Base-by-base conservation (phyloP, 805 yeast genomes). In the Metschnikowia borealis region DNA sequence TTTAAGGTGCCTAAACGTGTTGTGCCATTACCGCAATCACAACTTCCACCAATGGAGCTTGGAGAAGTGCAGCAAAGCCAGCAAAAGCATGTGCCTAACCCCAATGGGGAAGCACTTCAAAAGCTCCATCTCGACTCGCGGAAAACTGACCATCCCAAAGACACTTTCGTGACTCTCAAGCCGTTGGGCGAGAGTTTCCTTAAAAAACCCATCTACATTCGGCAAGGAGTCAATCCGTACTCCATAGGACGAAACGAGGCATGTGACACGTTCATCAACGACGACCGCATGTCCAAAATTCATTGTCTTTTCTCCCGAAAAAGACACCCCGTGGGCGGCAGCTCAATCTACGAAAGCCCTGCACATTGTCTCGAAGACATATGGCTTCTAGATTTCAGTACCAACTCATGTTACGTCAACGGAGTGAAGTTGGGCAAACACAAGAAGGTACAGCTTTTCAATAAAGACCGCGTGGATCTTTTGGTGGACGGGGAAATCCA, bases 381-480 rank as follows among this genome's bases (percentile, higher is more conserved):
- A 14, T 89, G 96, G 95, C 69, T 91, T 31, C 67, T 87, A 43
- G 96, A 90, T 57, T 79, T 74, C 54, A 85, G 94, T 49, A 81
- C 95, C 0, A 91, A 90, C 65, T 85, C 88, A 2, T 87, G 96
- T 62, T 80, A 73, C 58, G 78, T 91, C 6, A 87, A 89, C 59
- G 78, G 79, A 6, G 65, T 69, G 6, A 74, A 74, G 44, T 62
- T 88, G 42, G 85, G 85, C 0, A 81, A 81, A 52, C 85, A 85
- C 2, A 74, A 78, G 32, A 88, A 87, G 58, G 77, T 75, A 0
- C 75, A 81, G 48, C 60, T 91, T 0, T 80, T 73, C 58, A 74
- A 85, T 53, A 85, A 85, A 0, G 96, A 89, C 63, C 72, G 68
- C 32, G 65, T 90, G 5, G 81, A 81, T 58, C 69, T 89, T 17